phyloP scores from a whole-genome alignment of 352 stramenopile genomes.

The Globisporangium sylvaticum region DNA sequence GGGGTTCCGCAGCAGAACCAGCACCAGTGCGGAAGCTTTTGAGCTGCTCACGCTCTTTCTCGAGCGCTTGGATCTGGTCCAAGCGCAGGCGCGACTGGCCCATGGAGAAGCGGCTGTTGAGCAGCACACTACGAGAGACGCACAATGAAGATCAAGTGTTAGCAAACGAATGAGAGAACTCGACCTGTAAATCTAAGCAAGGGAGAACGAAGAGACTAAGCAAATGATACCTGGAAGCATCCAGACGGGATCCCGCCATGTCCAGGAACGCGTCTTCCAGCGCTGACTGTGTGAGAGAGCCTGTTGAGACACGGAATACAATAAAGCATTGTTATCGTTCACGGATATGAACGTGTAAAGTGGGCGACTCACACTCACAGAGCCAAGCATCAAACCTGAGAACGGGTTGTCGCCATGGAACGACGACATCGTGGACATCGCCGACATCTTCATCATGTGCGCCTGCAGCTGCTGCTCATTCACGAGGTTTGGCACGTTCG shows the following conservation, averaged over 20 bases:
- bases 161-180: neutral
- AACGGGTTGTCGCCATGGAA: constrained; percentile 63
- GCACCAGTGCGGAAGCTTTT: neutral
- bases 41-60: neutral
- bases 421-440: constrained; percentile 51
- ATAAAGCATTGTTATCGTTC: neutral
- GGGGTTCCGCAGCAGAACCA: neutral
- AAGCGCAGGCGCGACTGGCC: constrained; percentile 26
- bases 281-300: constrained; percentile 74
- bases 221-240: constrained; percentile 48
- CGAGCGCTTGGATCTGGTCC: constrained; percentile 22
- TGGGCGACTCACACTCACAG: no score
- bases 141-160: neutral
- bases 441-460: constrained; percentile 48
- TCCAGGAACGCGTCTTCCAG: constrained; percentile 84
- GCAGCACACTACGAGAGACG: constrained; percentile 37
- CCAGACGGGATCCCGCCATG: constrained; percentile 74
- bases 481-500: constrained; percentile 3
- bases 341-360: no score
- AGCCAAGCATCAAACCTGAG: constrained; percentile 15
- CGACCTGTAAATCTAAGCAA: neutral
- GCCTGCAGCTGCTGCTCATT: constrained; percentile 30
- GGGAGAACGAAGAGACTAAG: neutral
- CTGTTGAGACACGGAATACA: constrained; percentile 8
- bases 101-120: constrained; percentile 49